Evolutionary conservation across 148 eudicot species (phyloP).

Genomic region (Vaccinium macrocarpon): DNA sequence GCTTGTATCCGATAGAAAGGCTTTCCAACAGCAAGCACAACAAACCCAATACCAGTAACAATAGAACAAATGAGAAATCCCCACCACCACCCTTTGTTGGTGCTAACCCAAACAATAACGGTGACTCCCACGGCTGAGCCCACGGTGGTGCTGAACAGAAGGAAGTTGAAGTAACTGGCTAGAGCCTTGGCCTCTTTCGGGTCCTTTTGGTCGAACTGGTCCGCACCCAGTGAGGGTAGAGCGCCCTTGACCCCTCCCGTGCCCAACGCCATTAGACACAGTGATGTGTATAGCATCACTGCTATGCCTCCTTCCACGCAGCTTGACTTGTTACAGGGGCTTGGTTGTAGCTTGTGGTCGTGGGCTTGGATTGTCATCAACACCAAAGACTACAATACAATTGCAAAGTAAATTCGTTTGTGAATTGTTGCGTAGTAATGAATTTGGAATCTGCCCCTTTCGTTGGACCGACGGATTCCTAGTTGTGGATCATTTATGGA

Average conservation of each 20-base stretch:
- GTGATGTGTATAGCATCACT: slow-evolving; percentile 36
- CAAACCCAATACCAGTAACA: slow-evolving; percentile 22
- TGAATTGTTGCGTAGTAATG: neutral
- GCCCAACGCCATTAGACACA: slow-evolving; percentile 41
- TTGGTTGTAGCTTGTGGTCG: slow-evolving; percentile 24
- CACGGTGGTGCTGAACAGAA: slow-evolving; percentile 28
- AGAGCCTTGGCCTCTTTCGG: slow-evolving; percentile 41
- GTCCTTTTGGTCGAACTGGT: slow-evolving; percentile 42
- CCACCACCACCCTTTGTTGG: slow-evolving; percentile 42
- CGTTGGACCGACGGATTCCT: no score
- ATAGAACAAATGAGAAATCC: slow-evolving; percentile 33
- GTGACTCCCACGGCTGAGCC: slow-evolving; percentile 45
- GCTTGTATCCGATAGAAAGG: slow-evolving; percentile 36
- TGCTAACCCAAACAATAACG: slow-evolving; percentile 35
- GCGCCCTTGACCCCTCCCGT: slow-evolving; percentile 46
- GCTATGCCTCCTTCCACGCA: slow-evolving; percentile 38
- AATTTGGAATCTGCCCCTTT: no score
- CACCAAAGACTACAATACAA: slow-evolving; percentile 25
- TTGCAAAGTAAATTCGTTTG: neutral
- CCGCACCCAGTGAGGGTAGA: slow-evolving; percentile 41
- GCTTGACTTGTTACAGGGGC: slow-evolving; percentile 30
- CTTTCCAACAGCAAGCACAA: slow-evolving; percentile 32
- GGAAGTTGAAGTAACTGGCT: slow-evolving; percentile 47
- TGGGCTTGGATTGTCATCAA: slow-evolving; percentile 56
- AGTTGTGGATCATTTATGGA: no score